Conservation (phyloP, 306 rosid genomes). For the Fragaria ananassa region DNA sequence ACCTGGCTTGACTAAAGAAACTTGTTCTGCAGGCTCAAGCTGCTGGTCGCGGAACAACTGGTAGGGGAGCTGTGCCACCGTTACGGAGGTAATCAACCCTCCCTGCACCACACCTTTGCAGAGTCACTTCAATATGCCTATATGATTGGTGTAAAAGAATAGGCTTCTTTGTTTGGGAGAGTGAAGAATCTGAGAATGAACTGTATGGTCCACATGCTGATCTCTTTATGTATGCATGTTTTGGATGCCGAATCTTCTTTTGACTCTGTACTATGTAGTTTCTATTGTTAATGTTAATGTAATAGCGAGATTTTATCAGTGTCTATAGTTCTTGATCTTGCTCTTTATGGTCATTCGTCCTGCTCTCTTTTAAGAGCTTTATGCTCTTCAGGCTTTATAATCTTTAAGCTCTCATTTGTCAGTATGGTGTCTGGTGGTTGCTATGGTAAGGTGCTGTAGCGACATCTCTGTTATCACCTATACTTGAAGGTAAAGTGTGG, state of each 20-base stretch:
- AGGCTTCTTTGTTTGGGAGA: slow-evolving; percentile 19
- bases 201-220: slow-evolving; percentile 21
- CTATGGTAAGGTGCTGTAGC: background rate
- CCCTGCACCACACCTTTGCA: background rate
- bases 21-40: slow-evolving; percentile 73
- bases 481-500: background rate
- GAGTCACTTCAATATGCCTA: slow-evolving; percentile 4
- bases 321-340: background rate
- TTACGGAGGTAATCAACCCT: slow-evolving; percentile 66
- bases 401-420: background rate
- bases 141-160: slow-evolving; percentile 30
- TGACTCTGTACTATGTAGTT: slow-evolving; percentile 18
- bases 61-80: slow-evolving; percentile 81
- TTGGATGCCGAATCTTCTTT: slow-evolving; percentile 21
- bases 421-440: background rate
- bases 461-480: background rate
- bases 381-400: background rate
- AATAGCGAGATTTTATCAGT: background rate
- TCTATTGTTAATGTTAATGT: slow-evolving; percentile 11
- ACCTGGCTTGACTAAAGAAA: slow-evolving; percentile 14
- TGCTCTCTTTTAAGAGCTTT: background rate
- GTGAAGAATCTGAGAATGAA: slow-evolving; percentile 21
- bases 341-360: background rate
- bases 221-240: slow-evolving; percentile 21
- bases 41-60: slow-evolving; percentile 93